phyloP scores from a whole-genome alignment of 1,139 yeast genomes.

The Taphrina deformans region DNA sequence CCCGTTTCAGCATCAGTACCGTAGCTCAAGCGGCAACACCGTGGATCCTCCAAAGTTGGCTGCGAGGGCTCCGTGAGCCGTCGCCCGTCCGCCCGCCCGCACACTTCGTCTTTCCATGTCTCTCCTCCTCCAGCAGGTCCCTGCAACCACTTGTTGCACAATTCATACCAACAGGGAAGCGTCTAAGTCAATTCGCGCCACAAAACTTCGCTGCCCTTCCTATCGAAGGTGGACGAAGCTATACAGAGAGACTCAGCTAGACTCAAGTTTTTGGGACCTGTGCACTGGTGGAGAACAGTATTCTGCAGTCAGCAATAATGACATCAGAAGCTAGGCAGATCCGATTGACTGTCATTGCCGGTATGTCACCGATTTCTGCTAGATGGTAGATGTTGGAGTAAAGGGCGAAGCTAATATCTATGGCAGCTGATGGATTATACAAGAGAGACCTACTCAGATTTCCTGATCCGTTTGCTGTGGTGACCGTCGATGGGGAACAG shows the following conservation, averaged over 20 bases:
- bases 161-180: no score
- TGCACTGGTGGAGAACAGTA: background rate
- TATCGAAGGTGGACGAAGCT: background rate
- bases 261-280: background rate
- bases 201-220: background rate
- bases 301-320: constrained; percentile 4
- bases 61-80: background rate
- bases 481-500: constrained; percentile 95
- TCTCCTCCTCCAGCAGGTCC: background rate
- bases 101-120: background rate
- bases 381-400: background rate
- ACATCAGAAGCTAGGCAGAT: constrained; percentile 31
- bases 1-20: no score
- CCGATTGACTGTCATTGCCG: constrained; percentile 35
- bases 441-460: constrained; percentile 87
- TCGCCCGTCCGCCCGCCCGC: background rate
- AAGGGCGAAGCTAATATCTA: background rate
- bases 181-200: background rate
- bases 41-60: no score
- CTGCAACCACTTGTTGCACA: background rate
- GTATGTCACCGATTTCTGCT: background rate
- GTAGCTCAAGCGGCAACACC: no score
- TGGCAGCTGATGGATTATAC: constrained; percentile 81
- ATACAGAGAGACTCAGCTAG: background rate
- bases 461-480: constrained; percentile 97